Conservation (phyloP, 2,329 filamentous ascomycete species). For the Penicillium griseofulvum region DNA sequence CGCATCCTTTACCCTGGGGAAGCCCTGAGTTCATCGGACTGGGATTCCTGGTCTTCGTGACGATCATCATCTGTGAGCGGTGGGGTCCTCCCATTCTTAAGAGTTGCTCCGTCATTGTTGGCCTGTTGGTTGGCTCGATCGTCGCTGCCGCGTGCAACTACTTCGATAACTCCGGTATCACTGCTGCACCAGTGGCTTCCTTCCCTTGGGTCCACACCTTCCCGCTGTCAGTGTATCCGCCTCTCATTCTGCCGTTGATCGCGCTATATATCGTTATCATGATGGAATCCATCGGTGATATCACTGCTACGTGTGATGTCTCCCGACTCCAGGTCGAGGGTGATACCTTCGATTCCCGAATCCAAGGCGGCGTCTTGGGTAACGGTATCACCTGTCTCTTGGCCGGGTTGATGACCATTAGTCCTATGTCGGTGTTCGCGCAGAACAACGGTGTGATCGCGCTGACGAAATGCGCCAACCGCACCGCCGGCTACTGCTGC, state of each 20-base stretch:
- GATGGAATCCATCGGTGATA: constrained; percentile 67
- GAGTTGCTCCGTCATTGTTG: constrained; percentile 63
- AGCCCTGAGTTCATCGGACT: constrained; percentile 64
- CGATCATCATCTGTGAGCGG: constrained; percentile 66
- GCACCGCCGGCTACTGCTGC: constrained; percentile 65
- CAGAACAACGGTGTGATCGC: constrained; percentile 70
- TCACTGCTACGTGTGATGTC: constrained; percentile 67
- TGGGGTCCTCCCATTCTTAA: constrained; percentile 71
- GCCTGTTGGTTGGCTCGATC: constrained; percentile 64
- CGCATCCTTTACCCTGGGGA: constrained; percentile 61
- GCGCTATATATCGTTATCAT: constrained; percentile 60
- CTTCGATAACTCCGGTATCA: constrained; percentile 59
- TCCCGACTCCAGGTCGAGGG: constrained; percentile 64
- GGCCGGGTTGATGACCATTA: constrained; percentile 63
- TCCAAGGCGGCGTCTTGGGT: constrained; percentile 66
- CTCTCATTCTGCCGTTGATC: constrained; percentile 63
- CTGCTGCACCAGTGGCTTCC: constrained; percentile 60
- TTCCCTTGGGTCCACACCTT: constrained; percentile 72
- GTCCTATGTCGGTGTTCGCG: constrained; percentile 66
- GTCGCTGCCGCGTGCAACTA: constrained; percentile 66
- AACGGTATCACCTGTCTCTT: constrained; percentile 65
- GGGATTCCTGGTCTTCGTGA: constrained; percentile 65
- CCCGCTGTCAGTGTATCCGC: constrained; percentile 62
- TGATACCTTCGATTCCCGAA: constrained; percentile 63
- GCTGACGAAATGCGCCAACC: constrained; percentile 65